A percentile compares a stretch with the other conserved stretches of the same genome.
Evolutionary conservation across 2,329 filamentous ascomycete species (phyloP).

Genomic region (Fusarium sacchari): DNA sequence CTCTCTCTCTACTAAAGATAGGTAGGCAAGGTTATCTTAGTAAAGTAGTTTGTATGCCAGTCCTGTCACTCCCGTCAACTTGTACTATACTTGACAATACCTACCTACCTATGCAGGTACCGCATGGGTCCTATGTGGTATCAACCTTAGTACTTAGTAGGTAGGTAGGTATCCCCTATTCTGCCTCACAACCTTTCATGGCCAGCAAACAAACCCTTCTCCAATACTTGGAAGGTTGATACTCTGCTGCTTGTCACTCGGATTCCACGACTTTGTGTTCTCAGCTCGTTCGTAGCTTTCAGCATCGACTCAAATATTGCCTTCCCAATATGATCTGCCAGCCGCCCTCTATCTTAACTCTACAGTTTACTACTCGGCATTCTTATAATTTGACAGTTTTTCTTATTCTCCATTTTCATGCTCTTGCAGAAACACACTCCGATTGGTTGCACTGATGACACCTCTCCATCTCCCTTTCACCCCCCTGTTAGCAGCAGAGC

Average conservation of each 20-base stretch:
- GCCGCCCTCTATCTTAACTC: neutral
- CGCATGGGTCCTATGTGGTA: neutral
- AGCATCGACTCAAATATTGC: neutral
- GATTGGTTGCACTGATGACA: conserved; percentile 29
- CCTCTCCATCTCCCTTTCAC: conserved; percentile 12
- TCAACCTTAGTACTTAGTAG: no score
- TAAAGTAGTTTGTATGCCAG: neutral
- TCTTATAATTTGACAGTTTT: neutral
- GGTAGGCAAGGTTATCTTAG: neutral
- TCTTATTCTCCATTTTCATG: neutral
- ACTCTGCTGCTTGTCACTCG: neutral
- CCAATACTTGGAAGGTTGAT: neutral
- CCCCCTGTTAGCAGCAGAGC: conserved; percentile 11
- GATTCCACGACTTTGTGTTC: neutral
- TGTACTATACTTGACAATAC: neutral
- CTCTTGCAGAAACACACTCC: neutral
- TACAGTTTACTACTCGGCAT: neutral
- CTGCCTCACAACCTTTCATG: neutral
- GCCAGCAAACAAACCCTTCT: neutral
- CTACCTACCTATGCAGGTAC: neutral
- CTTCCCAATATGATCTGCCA: neutral
- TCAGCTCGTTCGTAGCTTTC: neutral
- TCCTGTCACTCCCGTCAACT: neutral
- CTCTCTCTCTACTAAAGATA: neutral
- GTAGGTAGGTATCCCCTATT: neutral